Evolutionary conservation across 208 protist species (phyloP).

Genomic region (Acanthamoeba triangularis): DNA sequence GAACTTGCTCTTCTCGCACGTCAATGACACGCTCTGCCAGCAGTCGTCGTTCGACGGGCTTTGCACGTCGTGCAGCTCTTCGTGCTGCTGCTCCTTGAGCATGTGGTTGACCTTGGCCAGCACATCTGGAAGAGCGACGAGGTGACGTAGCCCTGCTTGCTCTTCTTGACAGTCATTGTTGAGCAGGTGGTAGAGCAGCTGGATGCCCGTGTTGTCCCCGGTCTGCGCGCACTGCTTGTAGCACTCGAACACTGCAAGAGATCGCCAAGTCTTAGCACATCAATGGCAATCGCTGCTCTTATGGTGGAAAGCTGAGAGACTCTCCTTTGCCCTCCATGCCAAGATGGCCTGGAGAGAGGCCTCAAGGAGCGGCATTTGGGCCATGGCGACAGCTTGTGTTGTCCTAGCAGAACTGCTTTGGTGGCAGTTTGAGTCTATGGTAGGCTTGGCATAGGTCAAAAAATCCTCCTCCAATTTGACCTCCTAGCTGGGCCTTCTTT

Average conservation of each 20-base stretch:
- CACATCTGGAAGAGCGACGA: neutral
- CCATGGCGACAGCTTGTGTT: no score
- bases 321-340: neutral
- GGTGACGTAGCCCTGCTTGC: neutral
- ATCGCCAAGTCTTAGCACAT: no score
- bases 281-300: no score
- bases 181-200: constrained; percentile 18
- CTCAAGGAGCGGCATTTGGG: no score
- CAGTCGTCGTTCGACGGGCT: no score
- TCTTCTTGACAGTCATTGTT: neutral
- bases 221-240: neutral
- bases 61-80: neutral
- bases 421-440: no score
- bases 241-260: neutral
- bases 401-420: no score
- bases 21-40: neutral
- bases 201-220: neutral
- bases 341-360: neutral
- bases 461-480: no score
- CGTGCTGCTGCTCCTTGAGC: neutral
- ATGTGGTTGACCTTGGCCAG: neutral
- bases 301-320: neutral
- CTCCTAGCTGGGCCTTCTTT: no score
- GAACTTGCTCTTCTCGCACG: constrained; percentile 10
- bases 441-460: no score